phyloP scores from a whole-genome alignment of 225 moss, liverwort and hornwort genomes.

The Marchantia paleacea region DNA sequence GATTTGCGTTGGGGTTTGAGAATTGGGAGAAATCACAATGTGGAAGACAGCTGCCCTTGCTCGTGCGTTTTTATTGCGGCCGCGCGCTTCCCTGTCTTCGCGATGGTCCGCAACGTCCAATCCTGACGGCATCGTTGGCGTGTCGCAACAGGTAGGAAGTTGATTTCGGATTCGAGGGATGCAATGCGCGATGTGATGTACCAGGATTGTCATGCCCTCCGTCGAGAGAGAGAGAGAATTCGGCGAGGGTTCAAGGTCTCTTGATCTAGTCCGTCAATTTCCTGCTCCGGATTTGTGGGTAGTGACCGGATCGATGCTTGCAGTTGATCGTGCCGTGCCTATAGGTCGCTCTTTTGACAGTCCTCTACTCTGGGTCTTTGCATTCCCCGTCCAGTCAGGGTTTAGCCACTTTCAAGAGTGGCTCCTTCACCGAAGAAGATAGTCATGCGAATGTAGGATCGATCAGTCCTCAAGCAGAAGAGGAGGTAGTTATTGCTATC shows the following conservation, averaged over 20 bases:
- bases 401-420: neutral
- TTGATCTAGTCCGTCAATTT: neutral
- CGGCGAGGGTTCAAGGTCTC: too few relatives aligned
- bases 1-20: too few relatives aligned
- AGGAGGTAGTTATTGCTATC: conserved; percentile 83
- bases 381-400: conserved; percentile 19
- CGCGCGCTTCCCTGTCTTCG: neutral
- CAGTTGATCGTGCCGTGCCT: neutral
- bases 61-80: neutral
- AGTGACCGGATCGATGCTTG: neutral
- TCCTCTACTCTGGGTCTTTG: neutral
- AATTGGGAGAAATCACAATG: neutral
- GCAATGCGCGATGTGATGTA: too few relatives aligned
- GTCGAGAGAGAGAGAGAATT: too few relatives aligned
- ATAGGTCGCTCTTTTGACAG: neutral
- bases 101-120: neutral
- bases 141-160: neutral
- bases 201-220: too few relatives aligned
- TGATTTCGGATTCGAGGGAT: too few relatives aligned
- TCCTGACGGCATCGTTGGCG: neutral
- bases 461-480: conserved; percentile 25
- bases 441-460: neutral
- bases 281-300: neutral
- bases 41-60: neutral
- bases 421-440: neutral